Evolutionary conservation across 257 asterid species (phyloP).

Genomic region (Solanum commersonii): DNA sequence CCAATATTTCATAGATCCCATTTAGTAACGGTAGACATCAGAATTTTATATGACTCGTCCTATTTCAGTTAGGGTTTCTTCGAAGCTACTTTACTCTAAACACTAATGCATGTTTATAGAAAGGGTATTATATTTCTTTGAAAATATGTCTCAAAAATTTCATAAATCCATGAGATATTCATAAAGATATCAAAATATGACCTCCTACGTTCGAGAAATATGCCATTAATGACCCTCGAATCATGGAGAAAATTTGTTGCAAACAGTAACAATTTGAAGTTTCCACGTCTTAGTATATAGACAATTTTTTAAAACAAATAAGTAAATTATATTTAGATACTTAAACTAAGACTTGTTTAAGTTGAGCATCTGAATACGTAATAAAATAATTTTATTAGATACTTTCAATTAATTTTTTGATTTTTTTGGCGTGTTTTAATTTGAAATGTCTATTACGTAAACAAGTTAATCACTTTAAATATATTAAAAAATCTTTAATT

Average conservation of each 20-base stretch:
- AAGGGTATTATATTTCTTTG: too few relatives aligned
- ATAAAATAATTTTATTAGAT: too few relatives aligned
- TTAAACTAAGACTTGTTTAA: neutral
- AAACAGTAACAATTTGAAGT: too few relatives aligned
- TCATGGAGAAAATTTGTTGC: too few relatives aligned
- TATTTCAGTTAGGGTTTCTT: too few relatives aligned
- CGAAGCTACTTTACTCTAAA: neutral
- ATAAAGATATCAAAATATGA: neutral
- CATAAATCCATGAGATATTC: neutral
- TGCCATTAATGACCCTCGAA: rapidly evolving
- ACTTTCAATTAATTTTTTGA: neutral
- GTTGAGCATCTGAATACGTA: neutral
- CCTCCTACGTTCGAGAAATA: too few relatives aligned
- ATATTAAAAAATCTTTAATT: too few relatives aligned
- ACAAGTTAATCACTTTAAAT: neutral
- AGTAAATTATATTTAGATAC: neutral
- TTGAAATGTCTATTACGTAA: too few relatives aligned
- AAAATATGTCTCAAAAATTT: rapidly evolving
- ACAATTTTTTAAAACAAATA: too few relatives aligned
- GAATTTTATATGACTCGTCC: rapidly evolving
- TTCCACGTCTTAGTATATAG: too few relatives aligned
- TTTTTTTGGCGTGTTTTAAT: neutral
- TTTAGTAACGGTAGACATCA: neutral
- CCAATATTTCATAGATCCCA: neutral
- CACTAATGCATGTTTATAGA: too few relatives aligned